Evolutionary conservation across 257 asterid species (phyloP).

Genomic region (Penstemon barbatus): DNA sequence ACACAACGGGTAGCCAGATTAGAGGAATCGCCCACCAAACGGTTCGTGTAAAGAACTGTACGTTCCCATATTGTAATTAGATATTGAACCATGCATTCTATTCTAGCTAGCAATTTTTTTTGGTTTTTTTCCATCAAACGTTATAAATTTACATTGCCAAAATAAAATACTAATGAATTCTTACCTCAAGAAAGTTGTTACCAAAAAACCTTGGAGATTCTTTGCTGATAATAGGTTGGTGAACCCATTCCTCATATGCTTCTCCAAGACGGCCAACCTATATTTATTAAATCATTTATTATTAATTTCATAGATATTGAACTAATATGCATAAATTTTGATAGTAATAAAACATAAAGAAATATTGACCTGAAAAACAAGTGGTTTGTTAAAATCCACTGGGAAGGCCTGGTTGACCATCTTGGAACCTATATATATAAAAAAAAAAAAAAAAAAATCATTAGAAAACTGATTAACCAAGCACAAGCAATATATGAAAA

Average conservation of each 20-base stretch:
- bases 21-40: constrained; percentile 74
- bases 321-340: constrained; percentile 6
- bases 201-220: constrained; percentile 62
- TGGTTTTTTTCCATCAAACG: background rate
- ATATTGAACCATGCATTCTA: background rate
- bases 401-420: constrained; percentile 68
- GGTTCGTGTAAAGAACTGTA: constrained; percentile 65
- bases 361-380: constrained; percentile 69
- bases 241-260: constrained; percentile 76
- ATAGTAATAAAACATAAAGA: background rate
- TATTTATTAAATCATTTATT: constrained; percentile 21
- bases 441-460: background rate
- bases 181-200: constrained; percentile 57
- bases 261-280: constrained; percentile 92
- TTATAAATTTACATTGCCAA: background rate
- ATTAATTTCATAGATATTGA: background rate
- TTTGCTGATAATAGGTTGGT: constrained; percentile 62
- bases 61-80: constrained; percentile 18
- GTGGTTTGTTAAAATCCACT: constrained; percentile 84
- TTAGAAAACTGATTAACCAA: background rate
- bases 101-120: background rate
- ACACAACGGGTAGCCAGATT: constrained; percentile 72
- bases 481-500: constrained; percentile 5
- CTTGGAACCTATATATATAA: constrained; percentile 42
- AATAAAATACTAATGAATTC: background rate